Evolutionary conservation across 2,329 filamentous ascomycete genomes (phyloP).

Genomic region (Metarhizium humberi): DNA sequence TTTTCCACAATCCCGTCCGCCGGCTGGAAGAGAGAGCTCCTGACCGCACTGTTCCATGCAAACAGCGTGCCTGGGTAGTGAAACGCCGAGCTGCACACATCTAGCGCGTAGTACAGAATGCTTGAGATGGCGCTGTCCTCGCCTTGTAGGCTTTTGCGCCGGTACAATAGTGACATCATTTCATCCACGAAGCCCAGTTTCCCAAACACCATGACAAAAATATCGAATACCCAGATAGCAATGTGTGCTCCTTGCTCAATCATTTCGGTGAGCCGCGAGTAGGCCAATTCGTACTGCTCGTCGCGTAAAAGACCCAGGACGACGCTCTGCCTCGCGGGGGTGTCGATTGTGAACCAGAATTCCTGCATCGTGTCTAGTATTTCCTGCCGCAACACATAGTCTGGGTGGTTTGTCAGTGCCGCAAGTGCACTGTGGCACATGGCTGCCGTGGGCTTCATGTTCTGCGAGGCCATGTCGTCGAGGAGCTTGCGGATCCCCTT

Average conservation of each 20-base stretch:
- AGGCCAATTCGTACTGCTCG: conserved; percentile 70
- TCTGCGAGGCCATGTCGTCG: conserved; percentile 57
- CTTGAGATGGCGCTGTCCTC: conserved; percentile 32
- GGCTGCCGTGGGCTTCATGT: conserved; percentile 52
- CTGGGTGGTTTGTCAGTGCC: conserved; percentile 73
- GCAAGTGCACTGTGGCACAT: conserved; percentile 65
- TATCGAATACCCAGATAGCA: conserved; percentile 67
- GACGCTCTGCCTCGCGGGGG: conserved; percentile 57
- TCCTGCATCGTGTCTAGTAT: conserved; percentile 66
- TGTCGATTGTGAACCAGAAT: conserved; percentile 47
- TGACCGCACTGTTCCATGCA: conserved; percentile 62
- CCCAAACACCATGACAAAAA: conserved; percentile 65
- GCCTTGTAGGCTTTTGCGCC: conserved; percentile 31
- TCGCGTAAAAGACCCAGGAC: conserved; percentile 71
- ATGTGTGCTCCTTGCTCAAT: conserved; percentile 43
- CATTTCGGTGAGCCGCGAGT: conserved; percentile 62
- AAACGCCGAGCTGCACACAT: conserved; percentile 55
- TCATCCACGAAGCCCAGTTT: conserved; percentile 69
- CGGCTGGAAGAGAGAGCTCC: conserved; percentile 25
- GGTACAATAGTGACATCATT: conserved; percentile 57
- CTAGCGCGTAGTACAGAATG: conserved; percentile 66
- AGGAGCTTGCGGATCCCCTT: conserved; percentile 54
- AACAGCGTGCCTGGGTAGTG: conserved; percentile 57
- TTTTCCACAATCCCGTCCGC: conserved; percentile 57
- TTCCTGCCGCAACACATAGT: conserved; percentile 65